Evolutionary conservation across 305 asterid genomes (phyloP), one percentile per base, ranked within the genome.

Genomic region (Solanum hybrid): DNA sequence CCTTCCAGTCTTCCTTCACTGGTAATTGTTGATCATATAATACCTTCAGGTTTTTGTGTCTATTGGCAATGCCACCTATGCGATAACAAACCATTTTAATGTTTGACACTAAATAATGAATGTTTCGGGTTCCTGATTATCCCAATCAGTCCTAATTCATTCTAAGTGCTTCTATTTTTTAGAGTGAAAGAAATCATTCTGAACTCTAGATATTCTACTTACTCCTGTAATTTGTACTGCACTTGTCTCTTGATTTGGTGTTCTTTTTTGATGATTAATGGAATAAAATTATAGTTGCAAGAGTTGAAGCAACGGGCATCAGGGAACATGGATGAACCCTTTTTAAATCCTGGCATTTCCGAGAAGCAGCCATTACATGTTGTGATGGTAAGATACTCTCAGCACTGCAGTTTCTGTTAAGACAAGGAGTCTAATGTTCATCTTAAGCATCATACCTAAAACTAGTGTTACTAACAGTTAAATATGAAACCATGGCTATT

Each of bases 341-440:
- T 95, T 93, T 78, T 93, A 89, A 95, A 90, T 94, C 99, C 98
- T 29, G 99, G 99, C 75, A 93, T 97, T 89, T 97, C 98, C 5
- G 98, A 95, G 89, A 96, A 94, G 93, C 98, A 95, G 93, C 99
- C 98, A 33, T 92, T 97, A 86, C 99, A 97, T 93, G 99, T 97
- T 91, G 94, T 97, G 92, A 94, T 97, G 99, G 99, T 97, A 94
- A 95, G 97, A 79, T 79, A 51, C 86, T 34, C 13, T 45, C 78
- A 88, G 75, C 32, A 7, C 45, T 85, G 77, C 41, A 51, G 88
- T 84, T 84, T 84, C 61, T 83, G 11, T 83, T 45, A 26, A 83
- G 36, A 38, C 15, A 27, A 83, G 27, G 87, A 38, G 73, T 41
- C 73, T 83, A 41, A 83, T 83, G 73, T 83, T 84, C 76, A 82